Percentiles rank a stretch among this genome's conserved stretches.
These are phyloP conservation scores for Grosmannia clavigera DNA, from an alignment of 2,329 filamentous ascomycete species.

Conservation along the genomic window DNA sequence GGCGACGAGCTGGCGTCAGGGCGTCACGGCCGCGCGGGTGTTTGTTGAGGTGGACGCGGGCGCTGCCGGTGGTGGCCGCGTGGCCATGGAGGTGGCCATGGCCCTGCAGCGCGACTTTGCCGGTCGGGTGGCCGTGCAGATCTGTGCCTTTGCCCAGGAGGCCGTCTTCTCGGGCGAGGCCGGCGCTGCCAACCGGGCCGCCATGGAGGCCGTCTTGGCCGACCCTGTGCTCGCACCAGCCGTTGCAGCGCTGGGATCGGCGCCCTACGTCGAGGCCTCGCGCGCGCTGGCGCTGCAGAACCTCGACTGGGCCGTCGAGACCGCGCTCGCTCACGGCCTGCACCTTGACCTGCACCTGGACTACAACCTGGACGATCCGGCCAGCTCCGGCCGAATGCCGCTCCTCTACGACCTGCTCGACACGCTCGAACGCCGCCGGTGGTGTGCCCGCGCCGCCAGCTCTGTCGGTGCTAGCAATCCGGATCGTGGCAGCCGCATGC, in stretches of 20 bases:
- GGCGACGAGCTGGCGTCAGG: slow-evolving; percentile 48
- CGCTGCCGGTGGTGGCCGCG: slow-evolving; percentile 25
- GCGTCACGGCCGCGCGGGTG: slow-evolving; percentile 56
- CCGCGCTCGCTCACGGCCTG: slow-evolving; percentile 35
- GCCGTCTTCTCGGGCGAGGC: slow-evolving; percentile 37
- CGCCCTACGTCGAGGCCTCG: slow-evolving; percentile 55
- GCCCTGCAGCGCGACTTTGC: slow-evolving; percentile 41
- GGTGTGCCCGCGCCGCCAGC: slow-evolving; percentile 25
- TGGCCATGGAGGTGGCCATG: slow-evolving; percentile 37
- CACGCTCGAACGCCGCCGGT: slow-evolving; percentile 34
- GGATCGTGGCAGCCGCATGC: slow-evolving; percentile 12
- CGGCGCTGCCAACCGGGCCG: slow-evolving; percentile 37
- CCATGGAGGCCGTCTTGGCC: slow-evolving; percentile 24
- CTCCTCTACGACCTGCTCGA: slow-evolving; percentile 39
- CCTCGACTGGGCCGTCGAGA: slow-evolving; percentile 48
- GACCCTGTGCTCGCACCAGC: slow-evolving; percentile 9
- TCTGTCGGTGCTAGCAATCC: too few species aligned
- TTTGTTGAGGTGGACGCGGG: slow-evolving; percentile 60
- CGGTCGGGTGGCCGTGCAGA: slow-evolving; percentile 45
- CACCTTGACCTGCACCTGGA: slow-evolving; percentile 63
- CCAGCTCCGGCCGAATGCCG: slow-evolving; percentile 25
- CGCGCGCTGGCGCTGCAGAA: slow-evolving; percentile 37
- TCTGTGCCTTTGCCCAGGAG: slow-evolving; percentile 61
- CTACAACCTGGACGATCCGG: slow-evolving; percentile 44
- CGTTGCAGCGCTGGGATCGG: slow-evolving; percentile 52